Evolutionary conservation across 352 stramenopile species (phyloP).

Genomic region (Saprolegnia parasitica): DNA sequence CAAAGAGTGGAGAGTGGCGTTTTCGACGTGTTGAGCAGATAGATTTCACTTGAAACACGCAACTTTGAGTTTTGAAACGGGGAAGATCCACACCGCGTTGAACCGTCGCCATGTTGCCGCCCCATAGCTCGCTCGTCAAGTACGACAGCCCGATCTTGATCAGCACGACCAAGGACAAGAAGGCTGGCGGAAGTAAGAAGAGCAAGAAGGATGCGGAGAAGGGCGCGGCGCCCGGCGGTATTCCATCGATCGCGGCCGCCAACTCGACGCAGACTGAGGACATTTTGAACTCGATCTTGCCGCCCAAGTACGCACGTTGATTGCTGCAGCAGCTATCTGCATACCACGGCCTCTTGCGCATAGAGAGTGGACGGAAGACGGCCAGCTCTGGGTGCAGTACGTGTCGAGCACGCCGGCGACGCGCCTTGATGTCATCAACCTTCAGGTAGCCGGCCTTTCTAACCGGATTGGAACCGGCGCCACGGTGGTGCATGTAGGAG

Average conservation of each 20-base stretch:
- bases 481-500: constrained; percentile 46
- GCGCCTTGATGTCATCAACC: constrained; percentile 88
- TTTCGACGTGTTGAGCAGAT: too few relatives aligned
- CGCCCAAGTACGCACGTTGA: constrained; percentile 68
- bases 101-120: constrained; percentile 60
- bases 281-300: constrained; percentile 89
- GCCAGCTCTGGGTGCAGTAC: constrained; percentile 91
- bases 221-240: not conserved
- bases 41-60: not conserved
- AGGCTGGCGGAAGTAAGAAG: constrained; percentile 45
- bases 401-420: constrained; percentile 89
- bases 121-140: constrained; percentile 85
- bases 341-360: not conserved
- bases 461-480: not conserved
- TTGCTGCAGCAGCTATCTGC: not conserved
- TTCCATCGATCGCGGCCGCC: constrained; percentile 30
- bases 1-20: too few relatives aligned
- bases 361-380: constrained; percentile 82
- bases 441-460: constrained; percentile 42
- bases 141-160: constrained; percentile 90
- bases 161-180: constrained; percentile 81
- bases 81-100: not conserved
- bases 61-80: not conserved
- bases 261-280: constrained; percentile 77
- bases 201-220: constrained; percentile 31